Percentiles rank a stretch among this genome's conserved stretches.
Evolutionary conservation across 1,284 basidiomycete genomes (phyloP).

Genomic region (Tylopilus sp.): DNA sequence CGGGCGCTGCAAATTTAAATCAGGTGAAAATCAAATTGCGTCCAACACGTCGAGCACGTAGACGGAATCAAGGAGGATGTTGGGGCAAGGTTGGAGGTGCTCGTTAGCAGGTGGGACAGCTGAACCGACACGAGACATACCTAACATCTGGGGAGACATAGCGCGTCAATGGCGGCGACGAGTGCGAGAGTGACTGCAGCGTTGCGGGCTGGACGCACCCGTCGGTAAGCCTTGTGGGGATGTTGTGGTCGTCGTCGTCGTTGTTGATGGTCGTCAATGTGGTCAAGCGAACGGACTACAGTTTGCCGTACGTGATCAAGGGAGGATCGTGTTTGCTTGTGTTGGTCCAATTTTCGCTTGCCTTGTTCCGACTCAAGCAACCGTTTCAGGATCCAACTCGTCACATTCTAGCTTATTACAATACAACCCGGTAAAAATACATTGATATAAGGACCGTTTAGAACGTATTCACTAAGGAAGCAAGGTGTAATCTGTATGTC

Average conservation of each 20-base stretch:
- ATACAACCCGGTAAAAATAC: slow-evolving; percentile 43
- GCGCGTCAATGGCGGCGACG: slow-evolving; percentile 25
- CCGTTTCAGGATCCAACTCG: slow-evolving; percentile 7
- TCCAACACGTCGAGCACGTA: slow-evolving; percentile 4
- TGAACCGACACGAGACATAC: slow-evolving; percentile 29
- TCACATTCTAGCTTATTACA: slow-evolving; percentile 27
- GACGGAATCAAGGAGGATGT: neutral
- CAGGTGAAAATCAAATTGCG: neutral
- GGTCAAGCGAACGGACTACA: neutral
- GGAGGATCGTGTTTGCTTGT: slow-evolving; percentile 36
- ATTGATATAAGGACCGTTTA: slow-evolving; percentile 13
- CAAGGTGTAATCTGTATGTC: slow-evolving; percentile 21
- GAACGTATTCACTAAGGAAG: slow-evolving; percentile 4
- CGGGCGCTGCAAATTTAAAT: slow-evolving; percentile 15
- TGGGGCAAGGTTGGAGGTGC: slow-evolving; percentile 17
- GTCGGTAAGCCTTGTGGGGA: slow-evolving; percentile 8
- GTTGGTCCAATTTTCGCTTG: slow-evolving; percentile 32
- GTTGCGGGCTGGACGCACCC: slow-evolving; percentile 17
- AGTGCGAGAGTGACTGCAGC: slow-evolving; percentile 1
- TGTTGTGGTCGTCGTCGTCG: slow-evolving; percentile 5
- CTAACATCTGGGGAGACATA: slow-evolving; percentile 32
- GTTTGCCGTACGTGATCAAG: neutral
- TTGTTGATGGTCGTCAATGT: slow-evolving; percentile 21
- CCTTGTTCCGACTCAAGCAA: neutral
- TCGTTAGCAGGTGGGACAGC: slow-evolving; percentile 21